Evolutionary conservation across 192 early-diverging fungal genomes (phyloP).

Genomic region (Geranomyces michiganensis): DNA sequence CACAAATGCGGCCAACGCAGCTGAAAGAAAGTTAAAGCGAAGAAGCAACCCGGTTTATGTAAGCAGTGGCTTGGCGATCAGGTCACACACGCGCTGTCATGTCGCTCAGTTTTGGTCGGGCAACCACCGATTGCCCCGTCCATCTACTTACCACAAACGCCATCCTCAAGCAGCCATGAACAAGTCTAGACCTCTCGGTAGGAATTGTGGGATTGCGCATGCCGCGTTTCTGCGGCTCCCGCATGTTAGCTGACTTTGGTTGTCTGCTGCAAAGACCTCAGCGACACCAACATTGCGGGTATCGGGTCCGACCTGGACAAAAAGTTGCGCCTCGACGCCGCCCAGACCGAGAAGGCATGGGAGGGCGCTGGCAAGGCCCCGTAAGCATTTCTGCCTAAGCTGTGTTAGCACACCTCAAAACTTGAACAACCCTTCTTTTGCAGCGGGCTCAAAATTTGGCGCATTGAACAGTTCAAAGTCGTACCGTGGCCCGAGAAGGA

Average conservation of each 20-base stretch:
- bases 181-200: constrained; percentile 4
- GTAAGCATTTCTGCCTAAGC: constrained; percentile 25
- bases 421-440: not conserved
- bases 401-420: too few relatives aligned
- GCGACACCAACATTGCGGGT: constrained; percentile 32
- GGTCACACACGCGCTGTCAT: too few relatives aligned
- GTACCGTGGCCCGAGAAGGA: constrained; percentile 61
- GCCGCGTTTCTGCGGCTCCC: too few relatives aligned
- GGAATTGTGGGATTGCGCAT: not conserved
- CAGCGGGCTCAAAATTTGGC: constrained; percentile 73
- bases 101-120: too few relatives aligned
- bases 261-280: too few relatives aligned
- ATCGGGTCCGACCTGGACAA: constrained; percentile 52
- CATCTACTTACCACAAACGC: too few relatives aligned
- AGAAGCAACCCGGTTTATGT: too few relatives aligned
- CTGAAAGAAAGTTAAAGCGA: too few relatives aligned
- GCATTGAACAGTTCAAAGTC: constrained; percentile 78
- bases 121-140: too few relatives aligned
- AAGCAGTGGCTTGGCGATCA: too few relatives aligned
- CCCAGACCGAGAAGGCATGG: constrained; percentile 65
- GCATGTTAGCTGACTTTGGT: too few relatives aligned
- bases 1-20: too few relatives aligned
- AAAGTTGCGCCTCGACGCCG: constrained; percentile 60
- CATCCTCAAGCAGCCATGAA: not conserved
- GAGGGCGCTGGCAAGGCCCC: constrained; percentile 51